Percentiles rank a stretch among this genome's conserved stretches.
phyloP scores from a whole-genome alignment of 2,329 filamentous ascomycete species.

The Monosporascus sp. region DNA sequence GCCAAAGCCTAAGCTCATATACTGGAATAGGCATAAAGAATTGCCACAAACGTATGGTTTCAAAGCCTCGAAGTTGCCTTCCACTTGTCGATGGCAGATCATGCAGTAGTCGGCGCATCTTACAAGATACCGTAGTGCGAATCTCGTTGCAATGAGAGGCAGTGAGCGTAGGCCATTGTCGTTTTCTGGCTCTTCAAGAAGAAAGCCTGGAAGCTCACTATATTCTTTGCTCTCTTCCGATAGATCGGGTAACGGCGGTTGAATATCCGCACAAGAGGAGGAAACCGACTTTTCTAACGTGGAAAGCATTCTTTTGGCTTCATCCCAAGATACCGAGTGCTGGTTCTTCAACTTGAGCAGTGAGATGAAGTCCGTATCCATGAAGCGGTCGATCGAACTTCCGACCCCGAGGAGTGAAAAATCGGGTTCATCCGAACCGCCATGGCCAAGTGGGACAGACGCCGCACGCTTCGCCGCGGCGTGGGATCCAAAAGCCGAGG shows the following conservation, averaged over 20 bases:
- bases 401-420: constrained; percentile 65
- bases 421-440: constrained; percentile 10
- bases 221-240: background rate
- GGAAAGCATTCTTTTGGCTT: constrained; percentile 46
- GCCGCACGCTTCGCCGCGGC: constrained; percentile 3
- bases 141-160: constrained; percentile 63
- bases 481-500: constrained; percentile 41
- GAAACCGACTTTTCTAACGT: constrained; percentile 1
- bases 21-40: constrained; percentile 78
- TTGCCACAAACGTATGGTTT: constrained; percentile 76
- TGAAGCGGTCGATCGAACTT: constrained; percentile 60
- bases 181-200: constrained; percentile 3
- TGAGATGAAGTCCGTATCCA: constrained; percentile 59
- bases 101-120: constrained; percentile 84
- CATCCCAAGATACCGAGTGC: constrained; percentile 57
- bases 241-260: background rate
- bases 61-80: constrained; percentile 60
- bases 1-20: constrained; percentile 79
- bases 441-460: background rate
- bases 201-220: background rate
- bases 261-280: constrained; percentile 3
- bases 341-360: constrained; percentile 56
- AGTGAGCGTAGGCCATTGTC: constrained; percentile 35
- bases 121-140: constrained; percentile 69
- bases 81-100: constrained; percentile 69